Percentiles rank a stretch among this genome's conserved stretches.
phyloP scores from a whole-genome alignment of 805 yeast species.

The Candida schatavii region DNA sequence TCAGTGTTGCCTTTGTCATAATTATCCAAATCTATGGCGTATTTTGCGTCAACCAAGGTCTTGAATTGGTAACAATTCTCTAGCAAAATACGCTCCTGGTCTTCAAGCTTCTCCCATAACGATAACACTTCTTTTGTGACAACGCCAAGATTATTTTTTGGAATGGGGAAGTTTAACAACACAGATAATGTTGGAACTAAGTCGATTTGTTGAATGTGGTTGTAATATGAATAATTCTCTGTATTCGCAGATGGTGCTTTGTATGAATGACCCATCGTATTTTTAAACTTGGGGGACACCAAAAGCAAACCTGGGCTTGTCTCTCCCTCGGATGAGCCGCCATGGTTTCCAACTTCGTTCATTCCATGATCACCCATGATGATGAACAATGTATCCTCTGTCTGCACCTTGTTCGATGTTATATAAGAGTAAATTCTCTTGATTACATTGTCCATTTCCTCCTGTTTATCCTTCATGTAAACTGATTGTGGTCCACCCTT shows the following conservation, averaged over 20 bases:
- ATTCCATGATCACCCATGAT: slow-evolving; percentile 94
- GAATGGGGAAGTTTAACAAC: slow-evolving; percentile 62
- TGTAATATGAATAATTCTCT: slow-evolving; percentile 52
- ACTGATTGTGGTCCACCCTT: slow-evolving; percentile 87
- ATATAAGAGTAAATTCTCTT: slow-evolving; percentile 42
- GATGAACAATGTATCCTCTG: slow-evolving; percentile 57
- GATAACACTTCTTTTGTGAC: slow-evolving; percentile 56
- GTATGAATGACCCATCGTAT: slow-evolving; percentile 14
- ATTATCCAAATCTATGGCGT: slow-evolving; percentile 15
- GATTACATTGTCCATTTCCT: slow-evolving; percentile 79
- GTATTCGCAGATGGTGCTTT: slow-evolving; percentile 37
- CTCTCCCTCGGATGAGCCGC: slow-evolving; percentile 91
- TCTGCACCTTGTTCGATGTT: slow-evolving; percentile 12
- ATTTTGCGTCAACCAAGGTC: slow-evolving; percentile 43
- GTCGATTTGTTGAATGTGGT: slow-evolving; percentile 62
- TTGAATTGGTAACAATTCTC: slow-evolving; percentile 61
- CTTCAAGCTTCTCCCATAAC: slow-evolving; percentile 41
- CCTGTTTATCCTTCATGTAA: slow-evolving; percentile 78
- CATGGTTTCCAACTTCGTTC: slow-evolving; percentile 95
- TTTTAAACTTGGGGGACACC: slow-evolving; percentile 57
- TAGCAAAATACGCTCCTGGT: slow-evolving; percentile 34
- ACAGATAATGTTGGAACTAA: slow-evolving; percentile 67
- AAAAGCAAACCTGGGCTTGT: slow-evolving; percentile 81
- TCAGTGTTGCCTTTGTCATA: slow-evolving; percentile 2
- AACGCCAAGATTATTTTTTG: slow-evolving; percentile 72